Conservation (phyloP, 768 basidiomycete species). For the Kwoniella shandongensis region DNA sequence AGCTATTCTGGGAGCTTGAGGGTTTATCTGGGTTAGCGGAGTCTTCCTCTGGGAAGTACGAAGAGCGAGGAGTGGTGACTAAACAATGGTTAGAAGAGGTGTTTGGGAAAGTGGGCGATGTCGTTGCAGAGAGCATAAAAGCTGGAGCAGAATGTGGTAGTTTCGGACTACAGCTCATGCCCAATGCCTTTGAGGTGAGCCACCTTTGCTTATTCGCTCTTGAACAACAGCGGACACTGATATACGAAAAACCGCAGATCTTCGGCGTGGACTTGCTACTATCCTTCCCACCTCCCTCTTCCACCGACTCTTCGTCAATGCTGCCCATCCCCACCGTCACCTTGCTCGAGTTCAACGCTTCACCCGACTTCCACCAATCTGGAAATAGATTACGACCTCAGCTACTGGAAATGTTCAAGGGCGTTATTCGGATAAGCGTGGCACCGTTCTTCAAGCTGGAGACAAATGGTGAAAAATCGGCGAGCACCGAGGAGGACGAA, state of each 20-base stretch:
- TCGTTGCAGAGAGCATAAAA: slow-evolving; percentile 77
- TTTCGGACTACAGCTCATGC: slow-evolving; percentile 63
- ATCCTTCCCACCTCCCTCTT: slow-evolving; percentile 52
- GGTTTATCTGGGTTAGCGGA: slow-evolving; percentile 54
- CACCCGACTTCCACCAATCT: slow-evolving; percentile 92
- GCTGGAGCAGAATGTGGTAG: slow-evolving; percentile 76
- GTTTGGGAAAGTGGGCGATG: slow-evolving; percentile 63
- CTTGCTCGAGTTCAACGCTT: slow-evolving; percentile 87
- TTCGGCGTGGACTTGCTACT: slow-evolving; percentile 93
- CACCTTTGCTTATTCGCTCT: too few species aligned
- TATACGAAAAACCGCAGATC: slow-evolving; percentile 54
- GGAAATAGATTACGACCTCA: slow-evolving; percentile 79
- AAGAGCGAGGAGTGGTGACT: slow-evolving; percentile 41
- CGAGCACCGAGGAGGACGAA: not conserved
- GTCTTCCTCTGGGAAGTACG: slow-evolving; percentile 10
- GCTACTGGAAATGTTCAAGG: slow-evolving; percentile 73
- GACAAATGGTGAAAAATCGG: slow-evolving; percentile 20
- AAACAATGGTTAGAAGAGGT: slow-evolving; percentile 59
- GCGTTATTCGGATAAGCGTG: slow-evolving; percentile 68
- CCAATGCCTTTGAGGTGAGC: slow-evolving; percentile 79
- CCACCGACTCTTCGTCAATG: not conserved
- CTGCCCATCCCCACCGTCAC: slow-evolving; percentile 57
- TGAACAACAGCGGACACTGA: too few species aligned
- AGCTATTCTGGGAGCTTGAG: slow-evolving; percentile 74
- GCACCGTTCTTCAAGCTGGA: slow-evolving; percentile 60